These are phyloP conservation scores for Pseudonitzschia pungens DNA, from an alignment of 108 stramenopile species.

Conservation along the genomic window DNA sequence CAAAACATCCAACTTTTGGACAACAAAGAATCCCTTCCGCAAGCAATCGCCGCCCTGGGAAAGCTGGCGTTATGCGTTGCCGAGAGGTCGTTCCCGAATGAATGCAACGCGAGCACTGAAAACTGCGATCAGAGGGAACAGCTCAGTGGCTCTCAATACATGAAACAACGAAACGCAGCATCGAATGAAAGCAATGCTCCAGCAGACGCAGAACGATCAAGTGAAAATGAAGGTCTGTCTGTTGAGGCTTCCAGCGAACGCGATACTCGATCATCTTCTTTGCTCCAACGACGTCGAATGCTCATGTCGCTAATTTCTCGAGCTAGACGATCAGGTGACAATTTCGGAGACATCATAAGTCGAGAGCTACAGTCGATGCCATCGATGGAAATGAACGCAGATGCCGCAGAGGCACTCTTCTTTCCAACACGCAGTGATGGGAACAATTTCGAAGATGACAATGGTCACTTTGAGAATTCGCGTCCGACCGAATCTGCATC, in stretches of 20 bases:
- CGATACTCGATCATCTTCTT: conserved; percentile 2
- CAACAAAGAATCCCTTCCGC: conserved; percentile 18
- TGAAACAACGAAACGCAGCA: not conserved
- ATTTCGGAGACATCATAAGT: not conserved
- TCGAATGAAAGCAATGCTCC: not conserved
- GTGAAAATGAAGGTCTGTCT: not conserved
- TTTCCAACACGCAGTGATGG: conserved; percentile 11
- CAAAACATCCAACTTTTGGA: conserved; percentile 14
- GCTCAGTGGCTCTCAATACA: not conserved
- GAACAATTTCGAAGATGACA: conserved; percentile 7
- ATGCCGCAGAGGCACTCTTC: conserved; percentile 12
- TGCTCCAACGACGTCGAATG: conserved; percentile 31
- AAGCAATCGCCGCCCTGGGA: conserved; percentile 37
- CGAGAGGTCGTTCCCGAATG: conserved; percentile 24
- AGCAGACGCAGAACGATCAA: not conserved
- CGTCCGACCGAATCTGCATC: conserved; percentile 14
- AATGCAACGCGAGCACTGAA: not conserved
- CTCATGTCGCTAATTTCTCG: conserved; percentile 41
- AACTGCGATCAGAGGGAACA: conserved; percentile 1
- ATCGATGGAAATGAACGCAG: conserved; percentile 13
- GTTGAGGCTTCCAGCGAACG: not conserved
- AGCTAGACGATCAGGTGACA: conserved; percentile 19
- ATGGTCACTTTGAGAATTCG: conserved; percentile 9
- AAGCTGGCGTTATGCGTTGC: conserved; percentile 23
- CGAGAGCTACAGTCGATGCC: conserved; percentile 4